These are phyloP conservation scores for Macrophomina phaseolina DNA, from an alignment of 2,329 filamentous ascomycete genomes.

Conservation along the genomic window DNA sequence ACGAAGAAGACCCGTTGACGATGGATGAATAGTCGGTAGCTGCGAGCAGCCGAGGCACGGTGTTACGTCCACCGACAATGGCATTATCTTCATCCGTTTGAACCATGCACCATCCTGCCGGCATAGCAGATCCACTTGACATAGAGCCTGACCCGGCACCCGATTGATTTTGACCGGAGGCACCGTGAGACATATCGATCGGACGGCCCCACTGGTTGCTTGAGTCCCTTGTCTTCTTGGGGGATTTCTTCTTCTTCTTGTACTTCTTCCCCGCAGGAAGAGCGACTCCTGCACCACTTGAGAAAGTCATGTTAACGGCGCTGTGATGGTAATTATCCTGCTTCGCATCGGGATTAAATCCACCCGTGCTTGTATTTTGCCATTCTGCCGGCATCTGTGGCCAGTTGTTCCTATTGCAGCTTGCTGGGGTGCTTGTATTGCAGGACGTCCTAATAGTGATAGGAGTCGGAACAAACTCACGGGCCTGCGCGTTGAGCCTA, in stretches of 20 bases:
- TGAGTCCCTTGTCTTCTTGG: not conserved
- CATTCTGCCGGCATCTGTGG: conserved; percentile 13
- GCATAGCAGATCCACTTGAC: too few relatives aligned
- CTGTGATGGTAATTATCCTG: not conserved
- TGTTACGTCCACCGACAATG: too few relatives aligned
- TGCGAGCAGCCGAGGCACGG: too few relatives aligned
- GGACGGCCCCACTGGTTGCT: not conserved
- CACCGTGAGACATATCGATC: not conserved
- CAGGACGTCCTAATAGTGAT: not conserved
- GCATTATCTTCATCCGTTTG: too few relatives aligned
- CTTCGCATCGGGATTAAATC: not conserved
- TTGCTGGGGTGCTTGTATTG: not conserved
- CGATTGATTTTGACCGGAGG: not conserved
- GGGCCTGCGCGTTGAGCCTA: conserved; percentile 20
- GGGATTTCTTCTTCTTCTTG: conserved; percentile 10
- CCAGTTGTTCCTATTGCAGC: not conserved
- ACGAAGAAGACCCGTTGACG: too few relatives aligned
- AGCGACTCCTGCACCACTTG: not conserved
- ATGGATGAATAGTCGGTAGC: too few relatives aligned
- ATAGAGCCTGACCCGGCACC: not conserved
- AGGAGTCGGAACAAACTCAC: conserved; percentile 20
- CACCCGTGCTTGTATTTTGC: not conserved
- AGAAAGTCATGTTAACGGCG: too few relatives aligned
- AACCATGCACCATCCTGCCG: too few relatives aligned
- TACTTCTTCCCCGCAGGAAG: not conserved